Evolutionary conservation across 2,329 filamentous ascomycete genomes (phyloP), one percentile per base, ranked within the genome.

Genomic region (Cladorrhinum sp.): DNA sequence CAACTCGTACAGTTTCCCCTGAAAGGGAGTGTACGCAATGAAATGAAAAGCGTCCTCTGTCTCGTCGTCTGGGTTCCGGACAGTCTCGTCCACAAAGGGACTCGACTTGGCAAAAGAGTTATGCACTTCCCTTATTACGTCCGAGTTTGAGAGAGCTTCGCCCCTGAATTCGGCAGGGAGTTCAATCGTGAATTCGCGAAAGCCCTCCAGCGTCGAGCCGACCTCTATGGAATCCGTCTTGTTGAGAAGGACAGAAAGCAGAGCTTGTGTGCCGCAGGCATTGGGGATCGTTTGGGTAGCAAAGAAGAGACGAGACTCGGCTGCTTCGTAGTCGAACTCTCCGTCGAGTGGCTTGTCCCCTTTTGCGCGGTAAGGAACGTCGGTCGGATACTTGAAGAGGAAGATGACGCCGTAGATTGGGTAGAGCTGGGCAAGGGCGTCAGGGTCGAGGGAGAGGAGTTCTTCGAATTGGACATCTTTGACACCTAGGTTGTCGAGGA

Each of bases 251-350:
- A 98, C 91, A 57, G 90, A 95, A 46, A 99, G 85, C 52, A 99
- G 85, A 2, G 95, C 95, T 75, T 99, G 95, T 16, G 95, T 99
- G 50, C 93, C 95, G 77, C 95, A 99, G 7, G 95, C 95, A 76
- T 99, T 99, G 76, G 98, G 94, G 73, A 99, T 99, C 3, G 94
- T 98, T 79, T 99, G 95, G 28, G 89, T 87, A 3, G 95, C 95
- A 76, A 99, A 99, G 82, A 96, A 99, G 69, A 96, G 82, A 64
- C 84, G 82, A 20, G 21, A 26, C 64, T 92, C 87, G 18, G 89
- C 80, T 14, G 92, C 91, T 16, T 80, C 82, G 68, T 86, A 80
- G 77, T 97, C 92, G 75, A 91, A 96, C 33, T 79, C 81, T 63
- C 95, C 95, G 74, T 98, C 93, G 66, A 86, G 84, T 0, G 93